Evolutionary conservation across 805 yeast genomes (phyloP).

Genomic region (Zygoascus ofunaensis): DNA sequence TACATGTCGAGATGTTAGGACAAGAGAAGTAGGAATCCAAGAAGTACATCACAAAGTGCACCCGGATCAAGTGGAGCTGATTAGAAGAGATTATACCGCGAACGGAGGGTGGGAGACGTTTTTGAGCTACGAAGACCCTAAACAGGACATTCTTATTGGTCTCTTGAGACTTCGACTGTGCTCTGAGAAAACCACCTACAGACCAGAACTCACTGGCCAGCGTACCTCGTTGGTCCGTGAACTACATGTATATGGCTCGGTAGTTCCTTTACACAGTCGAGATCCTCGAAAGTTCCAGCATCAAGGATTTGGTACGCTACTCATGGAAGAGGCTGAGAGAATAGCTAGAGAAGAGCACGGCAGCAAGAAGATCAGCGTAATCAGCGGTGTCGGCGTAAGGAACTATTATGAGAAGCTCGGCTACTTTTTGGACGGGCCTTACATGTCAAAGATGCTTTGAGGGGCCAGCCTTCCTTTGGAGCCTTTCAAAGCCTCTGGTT

Average conservation of each 20-base stretch:
- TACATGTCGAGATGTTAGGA: conserved; percentile 88
- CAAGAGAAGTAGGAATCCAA: conserved; percentile 97
- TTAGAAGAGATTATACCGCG: conserved; percentile 92
- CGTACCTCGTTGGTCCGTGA: conserved; percentile 94
- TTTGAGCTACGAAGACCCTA: conserved; percentile 91
- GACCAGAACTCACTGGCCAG: conserved; percentile 77
- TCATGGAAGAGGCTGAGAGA: conserved; percentile 98
- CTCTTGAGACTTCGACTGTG: conserved; percentile 81
- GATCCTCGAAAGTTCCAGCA: conserved; percentile 98
- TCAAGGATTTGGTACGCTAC: conserved; percentile 94
- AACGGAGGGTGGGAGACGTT: conserved; percentile 99
- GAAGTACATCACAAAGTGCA: conserved; percentile 95
- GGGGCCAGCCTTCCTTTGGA: background rate
- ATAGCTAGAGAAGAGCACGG: conserved; percentile 95
- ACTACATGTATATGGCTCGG: conserved; percentile 94
- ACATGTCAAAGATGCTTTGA: conserved; percentile 66
- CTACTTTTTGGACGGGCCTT: conserved; percentile 89
- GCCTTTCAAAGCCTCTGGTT: background rate
- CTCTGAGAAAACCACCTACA: conserved; percentile 75
- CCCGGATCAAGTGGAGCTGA: conserved; percentile 94
- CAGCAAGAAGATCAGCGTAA: conserved; percentile 80
- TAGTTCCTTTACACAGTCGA: conserved; percentile 89
- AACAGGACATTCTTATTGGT: conserved; percentile 91
- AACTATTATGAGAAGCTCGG: conserved; percentile 92
- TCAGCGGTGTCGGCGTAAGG: conserved; percentile 95